Conservation (phyloP, 2,329 filamentous ascomycete genomes). For the Trichoderma lentiforme region DNA sequence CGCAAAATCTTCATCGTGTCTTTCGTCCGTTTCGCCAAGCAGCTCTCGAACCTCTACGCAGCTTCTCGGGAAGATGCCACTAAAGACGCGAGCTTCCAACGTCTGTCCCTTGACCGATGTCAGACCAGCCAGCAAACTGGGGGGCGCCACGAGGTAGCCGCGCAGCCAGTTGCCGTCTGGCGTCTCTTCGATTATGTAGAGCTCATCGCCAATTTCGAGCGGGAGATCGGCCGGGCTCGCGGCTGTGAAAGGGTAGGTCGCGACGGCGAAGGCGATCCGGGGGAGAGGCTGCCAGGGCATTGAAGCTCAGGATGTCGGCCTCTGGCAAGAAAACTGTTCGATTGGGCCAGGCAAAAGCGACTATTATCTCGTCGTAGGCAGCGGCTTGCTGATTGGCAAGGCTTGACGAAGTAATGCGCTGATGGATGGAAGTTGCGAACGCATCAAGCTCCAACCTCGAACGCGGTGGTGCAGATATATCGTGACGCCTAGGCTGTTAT, state of each 20-base stretch:
- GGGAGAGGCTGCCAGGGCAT: conserved; percentile 98
- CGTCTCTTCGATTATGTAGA: conserved; percentile 98
- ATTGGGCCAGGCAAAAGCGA: conserved; percentile 6
- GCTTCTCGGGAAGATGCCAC: conserved; percentile 93
- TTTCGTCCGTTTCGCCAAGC: conserved; percentile 68
- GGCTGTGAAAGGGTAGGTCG: conserved; percentile 88
- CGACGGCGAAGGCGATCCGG: conserved; percentile 96
- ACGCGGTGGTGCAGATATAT: conserved; percentile 21
- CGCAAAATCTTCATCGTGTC: conserved; percentile 39
- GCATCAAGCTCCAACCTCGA: conserved; percentile 29
- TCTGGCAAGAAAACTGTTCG: conserved; percentile 14
- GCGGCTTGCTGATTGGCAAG: conserved; percentile 19
- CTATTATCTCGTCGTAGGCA: background rate
- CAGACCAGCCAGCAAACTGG: conserved; percentile 85
- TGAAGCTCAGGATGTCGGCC: conserved; percentile 29
- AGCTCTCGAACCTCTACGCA: conserved; percentile 95
- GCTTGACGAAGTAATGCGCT: conserved; percentile 19
- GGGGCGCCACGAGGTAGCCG: conserved; percentile 91
- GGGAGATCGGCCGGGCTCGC: conserved; percentile 86
- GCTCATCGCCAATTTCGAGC: conserved; percentile 94
- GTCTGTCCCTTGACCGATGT: conserved; percentile 90
- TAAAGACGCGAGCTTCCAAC: conserved; percentile 92
- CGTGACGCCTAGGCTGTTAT: conserved; percentile 20
- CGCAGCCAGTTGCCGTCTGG: conserved; percentile 90
- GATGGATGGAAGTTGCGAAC: conserved; percentile 23